A percentile compares a stretch with the other conserved stretches of the same genome.
Evolutionary conservation across 2,329 filamentous ascomycete genomes (phyloP).

Genomic region (Stenocarpella maydis): DNA sequence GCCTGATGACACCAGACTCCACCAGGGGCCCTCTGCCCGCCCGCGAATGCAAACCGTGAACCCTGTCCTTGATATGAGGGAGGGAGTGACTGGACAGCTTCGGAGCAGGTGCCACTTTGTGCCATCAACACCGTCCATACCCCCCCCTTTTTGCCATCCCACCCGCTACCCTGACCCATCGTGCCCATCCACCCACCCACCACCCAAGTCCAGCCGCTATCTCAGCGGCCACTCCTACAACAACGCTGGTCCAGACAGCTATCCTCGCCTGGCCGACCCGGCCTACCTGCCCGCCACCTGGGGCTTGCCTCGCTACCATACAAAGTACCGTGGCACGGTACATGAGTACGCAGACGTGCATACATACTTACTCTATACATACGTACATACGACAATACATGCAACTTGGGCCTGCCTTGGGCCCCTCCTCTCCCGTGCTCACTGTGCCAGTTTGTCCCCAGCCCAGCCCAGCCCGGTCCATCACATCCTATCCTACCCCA

Average conservation of each 20-base stretch:
- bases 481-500: constrained; percentile 23
- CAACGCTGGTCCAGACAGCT: constrained; percentile 12
- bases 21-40: constrained; percentile 26
- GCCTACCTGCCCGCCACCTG: constrained; percentile 25
- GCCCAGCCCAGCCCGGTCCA: constrained; percentile 21
- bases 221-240: background rate
- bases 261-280: constrained; percentile 17
- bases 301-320: constrained; percentile 25
- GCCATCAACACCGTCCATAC: constrained; percentile 25
- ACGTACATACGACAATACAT: no score
- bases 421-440: constrained; percentile 14
- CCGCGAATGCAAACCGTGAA: constrained; percentile 24
- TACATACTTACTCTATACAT: background rate
- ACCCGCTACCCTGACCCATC: constrained; percentile 14
- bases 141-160: constrained; percentile 16
- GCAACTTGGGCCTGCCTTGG: constrained; percentile 13
- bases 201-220: constrained; percentile 21
- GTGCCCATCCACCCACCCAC: constrained; percentile 14
- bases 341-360: constrained; percentile 20
- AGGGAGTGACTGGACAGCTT: constrained; percentile 22
- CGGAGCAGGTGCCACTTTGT: constrained; percentile 34
- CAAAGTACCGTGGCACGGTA: constrained; percentile 22
- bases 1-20: constrained; percentile 29
- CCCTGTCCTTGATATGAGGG: constrained; percentile 27
- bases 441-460: constrained; percentile 26